A percentile compares a stretch with the other conserved stretches of the same genome.
Conservation (phyloP, 2,329 filamentous ascomycete species). For the Lecanicillium sp. region DNA sequence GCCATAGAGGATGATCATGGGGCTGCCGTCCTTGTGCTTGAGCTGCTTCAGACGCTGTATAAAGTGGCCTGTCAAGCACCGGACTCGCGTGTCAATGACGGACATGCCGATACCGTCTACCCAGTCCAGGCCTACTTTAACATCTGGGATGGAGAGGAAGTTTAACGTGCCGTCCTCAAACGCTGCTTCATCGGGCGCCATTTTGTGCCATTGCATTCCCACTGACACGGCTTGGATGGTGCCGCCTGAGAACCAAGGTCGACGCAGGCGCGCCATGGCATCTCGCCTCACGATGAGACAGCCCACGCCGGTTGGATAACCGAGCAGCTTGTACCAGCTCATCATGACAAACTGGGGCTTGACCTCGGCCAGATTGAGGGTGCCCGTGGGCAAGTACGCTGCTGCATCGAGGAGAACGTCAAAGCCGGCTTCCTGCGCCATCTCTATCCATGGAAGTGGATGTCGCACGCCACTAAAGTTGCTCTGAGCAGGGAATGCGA, state of each 20-base stretch:
- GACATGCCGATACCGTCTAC: slow-evolving; percentile 19
- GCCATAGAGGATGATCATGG: slow-evolving; percentile 27
- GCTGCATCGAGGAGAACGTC: slow-evolving; percentile 33
- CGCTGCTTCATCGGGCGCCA: slow-evolving; percentile 19
- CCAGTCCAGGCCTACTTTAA: slow-evolving; percentile 28
- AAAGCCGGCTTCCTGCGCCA: slow-evolving; percentile 28
- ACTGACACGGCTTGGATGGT: slow-evolving; percentile 27
- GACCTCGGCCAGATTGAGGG: slow-evolving; percentile 23
- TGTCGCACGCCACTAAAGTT: slow-evolving; percentile 37
- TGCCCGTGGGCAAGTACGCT: slow-evolving; percentile 28
- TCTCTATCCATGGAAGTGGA: slow-evolving; percentile 26
- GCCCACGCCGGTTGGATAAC: slow-evolving; percentile 32
- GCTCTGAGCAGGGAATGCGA: slow-evolving; percentile 38
- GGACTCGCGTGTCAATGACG: slow-evolving; percentile 22
- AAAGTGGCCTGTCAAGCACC: slow-evolving; percentile 29
- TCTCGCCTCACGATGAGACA: slow-evolving; percentile 27
- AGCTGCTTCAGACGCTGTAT: slow-evolving; percentile 21
- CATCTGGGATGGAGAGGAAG: slow-evolving; percentile 30
- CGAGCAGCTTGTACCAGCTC: slow-evolving; percentile 36
- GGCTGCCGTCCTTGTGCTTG: slow-evolving; percentile 22
- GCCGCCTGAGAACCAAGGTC: slow-evolving; percentile 33
- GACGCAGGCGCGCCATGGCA: slow-evolving; percentile 20
- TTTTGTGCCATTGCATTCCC: slow-evolving; percentile 21
- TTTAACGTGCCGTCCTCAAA: slow-evolving; percentile 35
- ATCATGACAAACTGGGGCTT: slow-evolving; percentile 30